phyloP scores from a whole-genome alignment of 306 rosid species.

The Dalbergia cultrata region DNA sequence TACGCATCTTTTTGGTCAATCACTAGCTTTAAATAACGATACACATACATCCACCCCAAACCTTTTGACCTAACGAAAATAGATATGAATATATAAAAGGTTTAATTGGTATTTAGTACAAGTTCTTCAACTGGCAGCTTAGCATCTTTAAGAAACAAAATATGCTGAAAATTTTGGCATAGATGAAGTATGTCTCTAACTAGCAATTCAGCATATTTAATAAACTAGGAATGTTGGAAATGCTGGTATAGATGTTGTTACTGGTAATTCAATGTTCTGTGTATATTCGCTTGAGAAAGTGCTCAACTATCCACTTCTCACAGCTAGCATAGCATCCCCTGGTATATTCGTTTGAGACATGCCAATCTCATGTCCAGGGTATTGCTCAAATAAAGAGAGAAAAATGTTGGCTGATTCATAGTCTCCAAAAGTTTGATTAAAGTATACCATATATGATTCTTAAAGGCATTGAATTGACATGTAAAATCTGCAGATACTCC shows the following conservation, averaged over 20 bases:
- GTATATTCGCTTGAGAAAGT: background rate
- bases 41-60: background rate
- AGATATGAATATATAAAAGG: background rate
- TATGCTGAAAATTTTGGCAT: conserved; percentile 16
- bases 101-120: conserved; percentile 10
- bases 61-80: background rate
- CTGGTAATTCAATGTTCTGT: conserved; percentile 5
- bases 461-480: conserved; percentile 49
- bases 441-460: conserved; percentile 42
- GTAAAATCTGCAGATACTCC: conserved; percentile 57
- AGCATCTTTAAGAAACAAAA: background rate
- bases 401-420: conserved; percentile 43
- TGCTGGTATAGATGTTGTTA: conserved; percentile 17
- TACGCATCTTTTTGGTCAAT: background rate
- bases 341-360: conserved; percentile 43
- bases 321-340: conserved; percentile 29
- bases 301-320: background rate
- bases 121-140: conserved; percentile 16
- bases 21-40: conserved; percentile 16
- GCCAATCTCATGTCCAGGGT: conserved; percentile 42
- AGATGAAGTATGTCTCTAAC: conserved; percentile 19
- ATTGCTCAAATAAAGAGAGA: conserved; percentile 34
- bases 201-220: conserved; percentile 7
- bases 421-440: conserved; percentile 44
- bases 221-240: conserved; percentile 2